A percentile compares a stretch with the other conserved stretches of the same genome.
These are phyloP conservation scores for Clarireedia hainanense DNA, from an alignment of 2,329 filamentous ascomycete species.

Conservation along the genomic window DNA sequence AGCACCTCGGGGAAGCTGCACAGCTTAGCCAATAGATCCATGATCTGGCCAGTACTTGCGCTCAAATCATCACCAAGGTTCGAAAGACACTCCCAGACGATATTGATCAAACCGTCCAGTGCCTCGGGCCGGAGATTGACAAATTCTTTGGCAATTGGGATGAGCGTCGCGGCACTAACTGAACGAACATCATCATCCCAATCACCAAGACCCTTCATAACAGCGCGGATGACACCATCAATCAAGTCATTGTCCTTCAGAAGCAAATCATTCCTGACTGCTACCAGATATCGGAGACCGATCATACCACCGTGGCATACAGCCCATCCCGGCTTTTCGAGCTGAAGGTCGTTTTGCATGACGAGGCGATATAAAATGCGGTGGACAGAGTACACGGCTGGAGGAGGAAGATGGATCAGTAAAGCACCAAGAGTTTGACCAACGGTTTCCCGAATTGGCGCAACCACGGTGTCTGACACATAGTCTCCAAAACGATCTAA, in stretches of 20 bases:
- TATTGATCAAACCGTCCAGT: constrained; percentile 76
- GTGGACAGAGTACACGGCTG: constrained; percentile 79
- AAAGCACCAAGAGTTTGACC: constrained; percentile 89
- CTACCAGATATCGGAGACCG: constrained; percentile 87
- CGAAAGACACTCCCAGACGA: constrained; percentile 95
- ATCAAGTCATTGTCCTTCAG: constrained; percentile 78
- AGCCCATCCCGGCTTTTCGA: constrained; percentile 76
- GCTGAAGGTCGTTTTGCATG: constrained; percentile 74
- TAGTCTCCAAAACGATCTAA: constrained; percentile 97
- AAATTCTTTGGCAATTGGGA: constrained; percentile 93
- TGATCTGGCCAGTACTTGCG: constrained; percentile 94
- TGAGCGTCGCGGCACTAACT: constrained; percentile 93
- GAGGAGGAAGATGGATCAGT: constrained; percentile 70
- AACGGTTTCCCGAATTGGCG: constrained; percentile 89
- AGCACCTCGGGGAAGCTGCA: constrained; percentile 92
- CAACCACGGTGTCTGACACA: constrained; percentile 93
- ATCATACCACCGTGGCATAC: constrained; percentile 98
- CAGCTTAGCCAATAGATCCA: constrained; percentile 93
- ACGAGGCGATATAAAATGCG: constrained; percentile 80
- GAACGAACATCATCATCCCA: constrained; percentile 92
- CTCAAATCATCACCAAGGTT: constrained; percentile 96
- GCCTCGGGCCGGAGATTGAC: constrained; percentile 74
- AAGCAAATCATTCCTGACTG: constrained; percentile 85
- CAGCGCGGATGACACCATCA: constrained; percentile 83
- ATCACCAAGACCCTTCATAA: constrained; percentile 91